Conservation (phyloP, 352 stramenopile genomes). For the Globisporangium irregulare region DNA sequence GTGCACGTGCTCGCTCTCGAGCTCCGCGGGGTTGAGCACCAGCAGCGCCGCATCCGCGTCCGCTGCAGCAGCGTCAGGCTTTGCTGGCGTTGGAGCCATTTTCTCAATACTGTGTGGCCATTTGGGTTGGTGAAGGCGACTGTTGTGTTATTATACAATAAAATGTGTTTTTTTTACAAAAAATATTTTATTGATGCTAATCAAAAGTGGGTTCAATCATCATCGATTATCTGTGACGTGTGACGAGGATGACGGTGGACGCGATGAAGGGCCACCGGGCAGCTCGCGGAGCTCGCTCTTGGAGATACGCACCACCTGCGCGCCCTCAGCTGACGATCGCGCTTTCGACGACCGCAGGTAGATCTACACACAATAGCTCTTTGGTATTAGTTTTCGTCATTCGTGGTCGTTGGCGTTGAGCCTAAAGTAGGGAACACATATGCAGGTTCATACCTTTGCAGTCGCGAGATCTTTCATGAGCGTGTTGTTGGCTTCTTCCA, state of each 20-base stretch:
- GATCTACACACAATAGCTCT: slow-evolving; percentile 20
- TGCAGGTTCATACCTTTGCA: slow-evolving; percentile 36
- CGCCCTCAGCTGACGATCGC: slow-evolving; percentile 24
- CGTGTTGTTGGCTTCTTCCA: slow-evolving; percentile 69
- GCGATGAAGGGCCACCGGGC: slow-evolving; percentile 14
- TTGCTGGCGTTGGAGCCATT: slow-evolving; percentile 4
- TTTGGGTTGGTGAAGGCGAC: too few species aligned
- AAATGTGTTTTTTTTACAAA: neutral
- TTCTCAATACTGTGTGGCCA: neutral
- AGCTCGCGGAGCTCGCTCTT: slow-evolving; percentile 66
- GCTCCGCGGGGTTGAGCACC: slow-evolving; percentile 36
- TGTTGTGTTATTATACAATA: neutral
- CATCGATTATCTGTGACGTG: slow-evolving; percentile 2
- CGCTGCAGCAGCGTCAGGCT: neutral
- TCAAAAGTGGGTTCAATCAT: slow-evolving; percentile 3
- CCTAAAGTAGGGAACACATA: neutral
- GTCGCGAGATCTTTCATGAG: slow-evolving; percentile 76
- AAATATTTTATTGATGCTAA: slow-evolving; percentile 5
- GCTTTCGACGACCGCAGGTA: slow-evolving; percentile 57
- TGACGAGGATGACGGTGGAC: slow-evolving; percentile 3
- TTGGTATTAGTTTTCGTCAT: neutral
- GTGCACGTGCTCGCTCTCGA: slow-evolving; percentile 81
- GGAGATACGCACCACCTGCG: slow-evolving; percentile 61
- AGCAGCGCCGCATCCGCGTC: neutral
- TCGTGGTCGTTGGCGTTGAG: neutral